These are phyloP conservation scores for Cantharellus anzutake DNA, from an alignment of 768 basidiomycete species.

Conservation along the genomic window DNA sequence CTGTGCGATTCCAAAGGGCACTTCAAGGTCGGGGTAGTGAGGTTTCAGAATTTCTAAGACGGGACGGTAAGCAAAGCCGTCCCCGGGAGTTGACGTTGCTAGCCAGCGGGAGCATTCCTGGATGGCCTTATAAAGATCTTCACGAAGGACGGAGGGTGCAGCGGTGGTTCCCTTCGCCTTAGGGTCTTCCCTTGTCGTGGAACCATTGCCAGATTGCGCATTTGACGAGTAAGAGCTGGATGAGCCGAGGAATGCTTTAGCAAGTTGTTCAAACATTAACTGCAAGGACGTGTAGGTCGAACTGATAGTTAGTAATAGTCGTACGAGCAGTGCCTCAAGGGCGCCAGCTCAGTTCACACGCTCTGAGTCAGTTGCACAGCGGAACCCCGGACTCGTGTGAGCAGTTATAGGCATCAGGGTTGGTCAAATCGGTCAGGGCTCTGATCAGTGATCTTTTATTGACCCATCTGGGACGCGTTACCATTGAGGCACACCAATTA, in stretches of 20 bases:
- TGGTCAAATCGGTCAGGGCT: too few species aligned
- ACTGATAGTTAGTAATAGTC: too few species aligned
- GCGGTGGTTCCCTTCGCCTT: not conserved
- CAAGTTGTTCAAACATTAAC: not conserved
- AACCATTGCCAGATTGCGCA: too few species aligned
- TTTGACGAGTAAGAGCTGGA: not conserved
- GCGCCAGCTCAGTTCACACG: too few species aligned
- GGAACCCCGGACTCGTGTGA: too few species aligned
- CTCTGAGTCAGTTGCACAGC: too few species aligned
- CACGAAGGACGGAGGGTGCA: not conserved
- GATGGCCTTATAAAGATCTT: constrained; percentile 1
- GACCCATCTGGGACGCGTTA: too few species aligned
- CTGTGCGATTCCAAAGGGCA: not conserved
- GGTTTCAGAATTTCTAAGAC: not conserved
- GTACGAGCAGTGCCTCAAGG: too few species aligned
- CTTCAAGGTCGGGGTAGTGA: constrained; percentile 1
- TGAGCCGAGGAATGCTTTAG: not conserved
- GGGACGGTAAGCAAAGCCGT: not conserved
- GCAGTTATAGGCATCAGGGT: too few species aligned
- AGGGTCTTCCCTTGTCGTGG: not conserved
- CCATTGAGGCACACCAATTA: too few species aligned
- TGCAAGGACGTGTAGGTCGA: too few species aligned
- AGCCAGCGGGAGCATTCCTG: not conserved
- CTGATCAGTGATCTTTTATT: too few species aligned
- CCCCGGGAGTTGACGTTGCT: not conserved